A percentile compares a stretch with the other conserved stretches of the same genome.
Evolutionary conservation across 495 filamentous ascomycete species (phyloP).

Genomic region (Podospora bellae-mahoneyi): DNA sequence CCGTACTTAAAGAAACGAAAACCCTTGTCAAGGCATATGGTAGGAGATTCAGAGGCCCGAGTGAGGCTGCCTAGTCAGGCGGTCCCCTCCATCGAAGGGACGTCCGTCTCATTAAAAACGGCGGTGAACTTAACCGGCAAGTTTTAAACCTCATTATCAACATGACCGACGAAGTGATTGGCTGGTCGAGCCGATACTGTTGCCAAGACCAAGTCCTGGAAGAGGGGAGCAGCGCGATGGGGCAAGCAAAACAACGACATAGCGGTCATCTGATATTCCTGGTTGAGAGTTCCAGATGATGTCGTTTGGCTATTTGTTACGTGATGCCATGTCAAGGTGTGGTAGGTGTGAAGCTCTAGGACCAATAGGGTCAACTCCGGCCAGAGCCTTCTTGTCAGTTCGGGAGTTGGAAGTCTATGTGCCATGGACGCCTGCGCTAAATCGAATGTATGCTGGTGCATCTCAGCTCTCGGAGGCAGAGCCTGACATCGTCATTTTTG

Average conservation of each 20-base stretch:
- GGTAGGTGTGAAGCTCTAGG: not conserved
- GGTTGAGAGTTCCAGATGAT: not conserved
- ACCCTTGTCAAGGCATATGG: not conserved
- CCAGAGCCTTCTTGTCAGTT: not conserved
- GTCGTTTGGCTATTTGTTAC: not conserved
- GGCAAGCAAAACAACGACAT: not conserved
- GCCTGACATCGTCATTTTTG: not conserved
- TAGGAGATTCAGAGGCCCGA: not conserved
- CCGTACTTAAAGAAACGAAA: not conserved
- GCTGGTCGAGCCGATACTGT: not conserved
- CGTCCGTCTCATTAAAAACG: not conserved
- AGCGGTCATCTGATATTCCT: not conserved
- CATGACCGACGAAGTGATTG: not conserved
- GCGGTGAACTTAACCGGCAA: not conserved
- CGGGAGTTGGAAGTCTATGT: not conserved
- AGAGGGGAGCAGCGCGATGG: not conserved
- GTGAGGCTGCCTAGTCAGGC: not conserved
- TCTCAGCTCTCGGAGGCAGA: not conserved
- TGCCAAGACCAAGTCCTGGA: not conserved
- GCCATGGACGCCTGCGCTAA: not conserved
- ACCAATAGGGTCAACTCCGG: not conserved
- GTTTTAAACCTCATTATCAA: not conserved
- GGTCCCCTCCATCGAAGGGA: not conserved
- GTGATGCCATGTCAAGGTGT: not conserved
- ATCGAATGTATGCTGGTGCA: not conserved